Conservation (phyloP, 306 rosid genomes). For the Fagus crenata region DNA sequence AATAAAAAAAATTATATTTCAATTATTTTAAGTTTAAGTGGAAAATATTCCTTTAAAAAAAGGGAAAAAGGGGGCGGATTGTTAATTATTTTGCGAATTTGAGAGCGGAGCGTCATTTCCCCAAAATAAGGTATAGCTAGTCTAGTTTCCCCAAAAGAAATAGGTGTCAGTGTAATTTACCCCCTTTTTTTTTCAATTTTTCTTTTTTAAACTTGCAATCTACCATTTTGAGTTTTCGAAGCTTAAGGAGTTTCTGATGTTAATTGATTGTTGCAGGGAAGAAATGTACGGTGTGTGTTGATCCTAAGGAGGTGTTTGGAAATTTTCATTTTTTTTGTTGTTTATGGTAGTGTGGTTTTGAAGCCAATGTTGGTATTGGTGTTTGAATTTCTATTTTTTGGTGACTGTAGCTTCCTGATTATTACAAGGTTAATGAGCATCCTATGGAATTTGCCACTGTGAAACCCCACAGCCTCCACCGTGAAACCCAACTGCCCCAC, state of each 20-base stretch:
- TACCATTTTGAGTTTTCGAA: neutral
- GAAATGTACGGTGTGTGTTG: slow-evolving; percentile 96
- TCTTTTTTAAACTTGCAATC: slow-evolving; percentile 8
- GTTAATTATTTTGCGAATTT: too few species aligned
- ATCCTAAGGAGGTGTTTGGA: slow-evolving; percentile 86
- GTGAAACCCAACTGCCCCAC: too few species aligned
- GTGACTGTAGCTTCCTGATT: slow-evolving; percentile 87
- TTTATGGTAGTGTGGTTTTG: slow-evolving; percentile 25
- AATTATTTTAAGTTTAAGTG: too few species aligned
- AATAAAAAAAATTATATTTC: too few species aligned
- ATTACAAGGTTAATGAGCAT: slow-evolving; percentile 78
- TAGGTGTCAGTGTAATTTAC: too few species aligned
- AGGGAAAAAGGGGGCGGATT: too few species aligned
- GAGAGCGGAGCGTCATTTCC: too few species aligned
- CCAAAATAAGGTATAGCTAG: too few species aligned
- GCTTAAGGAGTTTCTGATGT: slow-evolving; percentile 22
- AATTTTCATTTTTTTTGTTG: neutral
- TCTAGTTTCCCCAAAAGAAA: too few species aligned
- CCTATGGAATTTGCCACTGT: slow-evolving; percentile 98
- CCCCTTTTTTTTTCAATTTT: too few species aligned
- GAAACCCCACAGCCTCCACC: too few species aligned
- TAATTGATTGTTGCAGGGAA: slow-evolving; percentile 69
- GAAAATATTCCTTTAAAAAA: too few species aligned
- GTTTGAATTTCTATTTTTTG: slow-evolving; percentile 25
- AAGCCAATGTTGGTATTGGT: slow-evolving; percentile 25